phyloP scores from a whole-genome alignment of 176 grass and related monocot species.

The Microstegium vimineum region DNA sequence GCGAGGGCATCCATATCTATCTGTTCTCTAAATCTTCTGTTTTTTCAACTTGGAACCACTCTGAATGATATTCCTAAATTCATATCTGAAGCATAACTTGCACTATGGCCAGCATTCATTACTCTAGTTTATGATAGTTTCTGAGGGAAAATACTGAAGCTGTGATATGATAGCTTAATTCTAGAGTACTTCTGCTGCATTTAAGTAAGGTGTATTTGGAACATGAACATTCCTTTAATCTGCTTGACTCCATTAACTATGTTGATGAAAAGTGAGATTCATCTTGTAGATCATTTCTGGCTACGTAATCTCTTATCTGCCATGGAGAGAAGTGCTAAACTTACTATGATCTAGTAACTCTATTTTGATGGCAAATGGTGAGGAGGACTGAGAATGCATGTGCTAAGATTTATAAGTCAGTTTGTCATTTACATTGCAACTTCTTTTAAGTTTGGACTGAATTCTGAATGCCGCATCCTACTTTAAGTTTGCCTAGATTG shows the following conservation, averaged over 20 bases:
- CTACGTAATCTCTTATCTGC: background rate
- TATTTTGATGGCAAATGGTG: background rate
- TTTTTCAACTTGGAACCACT: background rate
- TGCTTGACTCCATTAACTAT: background rate
- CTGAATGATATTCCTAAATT: background rate
- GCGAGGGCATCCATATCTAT: background rate
- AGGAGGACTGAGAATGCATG: too few relatives aligned
- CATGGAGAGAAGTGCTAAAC: background rate
- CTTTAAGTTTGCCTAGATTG: background rate
- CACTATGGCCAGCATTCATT: background rate
- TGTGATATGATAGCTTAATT: background rate
- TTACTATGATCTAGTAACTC: background rate
- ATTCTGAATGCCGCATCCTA: background rate
- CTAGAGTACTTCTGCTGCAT: background rate
- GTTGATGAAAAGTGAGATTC: background rate
- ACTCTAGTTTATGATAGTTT: background rate
- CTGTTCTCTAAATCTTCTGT: background rate
- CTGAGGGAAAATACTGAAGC: too few relatives aligned
- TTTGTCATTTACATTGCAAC: too few relatives aligned
- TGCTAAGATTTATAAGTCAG: too few relatives aligned
- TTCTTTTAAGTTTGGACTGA: background rate
- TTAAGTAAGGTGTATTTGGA: background rate
- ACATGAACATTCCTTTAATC: background rate
- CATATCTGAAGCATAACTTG: too few relatives aligned
- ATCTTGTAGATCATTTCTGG: background rate